Percentiles rank a stretch among this genome's conserved stretches.
These are phyloP conservation scores for Parathielavia hyrcaniae DNA, from an alignment of 495 filamentous ascomycete species.

Conservation along the genomic window DNA sequence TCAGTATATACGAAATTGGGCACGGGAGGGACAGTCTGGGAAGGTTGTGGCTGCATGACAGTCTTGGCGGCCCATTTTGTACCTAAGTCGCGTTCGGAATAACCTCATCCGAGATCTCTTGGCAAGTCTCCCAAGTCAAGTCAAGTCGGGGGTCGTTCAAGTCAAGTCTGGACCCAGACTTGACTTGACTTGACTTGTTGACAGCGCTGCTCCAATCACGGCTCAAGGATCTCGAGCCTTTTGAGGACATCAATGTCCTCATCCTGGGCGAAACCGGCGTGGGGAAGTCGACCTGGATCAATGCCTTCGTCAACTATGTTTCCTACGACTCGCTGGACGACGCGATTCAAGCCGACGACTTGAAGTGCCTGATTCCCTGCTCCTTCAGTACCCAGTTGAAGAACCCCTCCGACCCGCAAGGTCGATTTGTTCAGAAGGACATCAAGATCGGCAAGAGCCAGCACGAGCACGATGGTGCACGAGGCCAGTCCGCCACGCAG, in stretches of 20 bases:
- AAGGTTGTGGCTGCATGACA: too few species aligned
- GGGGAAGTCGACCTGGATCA: slow-evolving; percentile 45
- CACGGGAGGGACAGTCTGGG: too few species aligned
- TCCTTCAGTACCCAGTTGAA: slow-evolving; percentile 35
- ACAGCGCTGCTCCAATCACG: too few species aligned
- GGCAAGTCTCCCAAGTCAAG: too few species aligned
- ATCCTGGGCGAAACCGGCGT: slow-evolving; percentile 44
- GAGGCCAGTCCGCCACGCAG: slow-evolving; percentile 39
- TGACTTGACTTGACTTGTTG: too few species aligned
- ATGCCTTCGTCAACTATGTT: slow-evolving; percentile 44
- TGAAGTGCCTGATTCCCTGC: slow-evolving; percentile 36
- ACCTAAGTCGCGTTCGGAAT: too few species aligned
- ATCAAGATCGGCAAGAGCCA: slow-evolving; percentile 24
- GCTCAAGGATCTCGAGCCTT: slow-evolving; percentile 18
- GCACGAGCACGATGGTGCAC: slow-evolving; percentile 32
- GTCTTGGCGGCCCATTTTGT: too few species aligned
- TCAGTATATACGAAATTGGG: too few species aligned
- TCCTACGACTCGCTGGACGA: slow-evolving; percentile 33
- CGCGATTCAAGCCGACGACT: slow-evolving; percentile 19
- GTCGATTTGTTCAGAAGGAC: slow-evolving; percentile 19
- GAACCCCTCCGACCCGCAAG: slow-evolving; percentile 16
- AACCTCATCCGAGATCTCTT: too few species aligned
- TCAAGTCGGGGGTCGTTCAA: too few species aligned
- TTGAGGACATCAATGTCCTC: slow-evolving; percentile 38
- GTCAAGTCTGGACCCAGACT: too few species aligned